A percentile compares a stretch with the other conserved stretches of the same genome.
These are phyloP conservation scores for Fusarium beomiforme DNA, from an alignment of 2,329 filamentous ascomycete genomes.

Conservation along the genomic window DNA sequence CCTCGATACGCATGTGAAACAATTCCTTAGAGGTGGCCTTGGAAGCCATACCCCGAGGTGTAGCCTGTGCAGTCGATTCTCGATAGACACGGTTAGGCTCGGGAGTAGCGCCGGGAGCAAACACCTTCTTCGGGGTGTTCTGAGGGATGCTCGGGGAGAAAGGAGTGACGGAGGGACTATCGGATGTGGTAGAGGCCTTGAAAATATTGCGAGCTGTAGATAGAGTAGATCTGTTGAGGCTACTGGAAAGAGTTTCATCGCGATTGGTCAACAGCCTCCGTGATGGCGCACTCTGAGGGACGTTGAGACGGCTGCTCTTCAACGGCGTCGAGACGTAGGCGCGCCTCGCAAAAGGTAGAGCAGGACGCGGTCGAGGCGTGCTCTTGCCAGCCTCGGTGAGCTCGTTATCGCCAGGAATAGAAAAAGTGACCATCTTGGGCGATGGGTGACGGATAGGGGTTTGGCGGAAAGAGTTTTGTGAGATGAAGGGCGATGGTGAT, in stretches of 20 bases:
- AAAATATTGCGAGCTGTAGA: constrained; percentile 55
- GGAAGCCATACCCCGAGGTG: constrained; percentile 60
- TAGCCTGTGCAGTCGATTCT: constrained; percentile 58
- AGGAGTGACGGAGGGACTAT: constrained; percentile 45
- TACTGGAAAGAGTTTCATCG: constrained; percentile 50
- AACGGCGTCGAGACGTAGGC: constrained; percentile 53
- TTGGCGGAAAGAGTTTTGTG: constrained; percentile 2
- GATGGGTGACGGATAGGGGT: constrained; percentile 2
- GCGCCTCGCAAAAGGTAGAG: constrained; percentile 57
- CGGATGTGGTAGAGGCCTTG: constrained; percentile 50
- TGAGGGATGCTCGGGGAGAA: constrained; percentile 59
- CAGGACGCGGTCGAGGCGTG: constrained; percentile 53
- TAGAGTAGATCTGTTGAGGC: constrained; percentile 50
- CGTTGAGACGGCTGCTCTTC: constrained; percentile 49
- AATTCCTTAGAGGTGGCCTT: constrained; percentile 61
- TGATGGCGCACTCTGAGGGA: constrained; percentile 51
- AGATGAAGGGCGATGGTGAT: constrained; percentile 21
- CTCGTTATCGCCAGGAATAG: constrained; percentile 50
- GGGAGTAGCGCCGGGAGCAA: constrained; percentile 57
- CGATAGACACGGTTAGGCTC: constrained; percentile 55
- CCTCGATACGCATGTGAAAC: constrained; percentile 68
- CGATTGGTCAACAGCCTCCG: constrained; percentile 50
- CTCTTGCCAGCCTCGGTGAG: constrained; percentile 44
- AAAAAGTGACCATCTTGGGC: constrained; percentile 52
- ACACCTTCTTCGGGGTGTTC: constrained; percentile 59